Conservation (phyloP, 78 protist species). For the Monosiga brevicollis region DNA sequence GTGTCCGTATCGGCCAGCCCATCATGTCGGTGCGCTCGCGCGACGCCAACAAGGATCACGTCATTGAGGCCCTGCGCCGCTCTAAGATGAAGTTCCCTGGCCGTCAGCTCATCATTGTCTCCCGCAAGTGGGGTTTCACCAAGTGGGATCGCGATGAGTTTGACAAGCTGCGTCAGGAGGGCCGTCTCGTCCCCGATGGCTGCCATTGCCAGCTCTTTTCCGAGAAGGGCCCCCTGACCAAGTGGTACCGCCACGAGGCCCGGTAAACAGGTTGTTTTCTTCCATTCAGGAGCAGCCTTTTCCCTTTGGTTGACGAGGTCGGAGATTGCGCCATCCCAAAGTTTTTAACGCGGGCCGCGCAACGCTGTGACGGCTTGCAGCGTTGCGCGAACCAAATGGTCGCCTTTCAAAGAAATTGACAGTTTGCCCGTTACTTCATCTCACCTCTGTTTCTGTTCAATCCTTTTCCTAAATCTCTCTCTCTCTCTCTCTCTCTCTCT, state of each 20-base stretch:
- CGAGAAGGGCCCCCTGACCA: constrained; percentile 60
- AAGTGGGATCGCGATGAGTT: constrained; percentile 65
- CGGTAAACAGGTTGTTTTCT: too few relatives aligned
- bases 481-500: constrained; percentile 1
- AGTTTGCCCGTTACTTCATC: background rate
- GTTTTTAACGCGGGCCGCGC: too few relatives aligned
- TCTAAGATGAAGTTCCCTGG: constrained; percentile 99
- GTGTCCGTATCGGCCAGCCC: constrained; percentile 95
- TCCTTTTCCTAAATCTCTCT: background rate
- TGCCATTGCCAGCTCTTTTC: constrained; percentile 48
- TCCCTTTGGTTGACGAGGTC: too few relatives aligned
- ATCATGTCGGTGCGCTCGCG: constrained; percentile 91
- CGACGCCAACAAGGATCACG: constrained; percentile 54
- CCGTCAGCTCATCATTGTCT: constrained; percentile 86
- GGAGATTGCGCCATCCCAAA: too few relatives aligned
- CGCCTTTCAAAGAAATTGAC: too few relatives aligned
- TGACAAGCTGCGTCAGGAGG: constrained; percentile 42
- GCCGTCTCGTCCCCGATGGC: constrained; percentile 73
- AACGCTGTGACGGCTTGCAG: too few relatives aligned
- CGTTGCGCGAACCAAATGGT: too few relatives aligned
- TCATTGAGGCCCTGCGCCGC: constrained; percentile 96
- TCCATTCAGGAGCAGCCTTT: too few relatives aligned
- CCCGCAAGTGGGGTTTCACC: constrained; percentile 98
- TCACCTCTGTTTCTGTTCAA: background rate
- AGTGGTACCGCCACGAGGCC: background rate